These are phyloP conservation scores for Penicillium egyptiacum DNA, from an alignment of 495 filamentous ascomycete species.

Conservation along the genomic window DNA sequence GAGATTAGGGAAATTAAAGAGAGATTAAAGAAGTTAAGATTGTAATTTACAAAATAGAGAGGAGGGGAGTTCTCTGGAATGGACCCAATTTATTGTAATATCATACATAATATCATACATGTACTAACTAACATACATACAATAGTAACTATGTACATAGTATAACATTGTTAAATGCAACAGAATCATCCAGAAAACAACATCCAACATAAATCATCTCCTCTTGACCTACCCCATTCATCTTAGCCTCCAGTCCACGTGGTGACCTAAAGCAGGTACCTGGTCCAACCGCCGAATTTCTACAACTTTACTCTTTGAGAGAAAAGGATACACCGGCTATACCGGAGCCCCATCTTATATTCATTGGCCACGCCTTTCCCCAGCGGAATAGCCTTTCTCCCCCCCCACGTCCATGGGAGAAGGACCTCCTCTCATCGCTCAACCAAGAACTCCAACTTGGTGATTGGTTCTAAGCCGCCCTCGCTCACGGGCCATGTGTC, in stretches of 20 bases:
- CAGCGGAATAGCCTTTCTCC: conserved; percentile 6
- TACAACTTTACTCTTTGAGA: too few species aligned
- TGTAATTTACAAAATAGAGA: neutral
- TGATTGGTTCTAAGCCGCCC: conserved; percentile 7
- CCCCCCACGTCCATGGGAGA: conserved; percentile 17
- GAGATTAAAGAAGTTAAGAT: neutral
- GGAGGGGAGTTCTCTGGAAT: conserved; percentile 2
- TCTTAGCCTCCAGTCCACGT: conserved; percentile 25
- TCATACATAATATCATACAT: neutral
- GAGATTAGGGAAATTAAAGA: conserved; percentile 2
- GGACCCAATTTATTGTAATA: conserved; percentile 6
- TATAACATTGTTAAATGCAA: conserved; percentile 10
- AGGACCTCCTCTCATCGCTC: conserved; percentile 7
- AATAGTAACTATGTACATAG: neutral
- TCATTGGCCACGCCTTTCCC: conserved; percentile 10
- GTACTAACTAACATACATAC: too few species aligned
- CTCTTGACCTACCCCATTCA: conserved; percentile 11
- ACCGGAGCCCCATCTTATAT: conserved; percentile 10
- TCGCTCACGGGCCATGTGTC: conserved; percentile 30
- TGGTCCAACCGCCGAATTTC: conserved; percentile 29
- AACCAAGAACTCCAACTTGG: conserved; percentile 2
- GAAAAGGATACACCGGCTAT: conserved; percentile 7
- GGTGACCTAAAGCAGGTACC: conserved; percentile 31
- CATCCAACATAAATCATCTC: neutral
- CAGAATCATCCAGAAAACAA: conserved; percentile 28